Conservation (phyloP, 2,329 filamentous ascomycete species). For the Beauveria asiatica region DNA sequence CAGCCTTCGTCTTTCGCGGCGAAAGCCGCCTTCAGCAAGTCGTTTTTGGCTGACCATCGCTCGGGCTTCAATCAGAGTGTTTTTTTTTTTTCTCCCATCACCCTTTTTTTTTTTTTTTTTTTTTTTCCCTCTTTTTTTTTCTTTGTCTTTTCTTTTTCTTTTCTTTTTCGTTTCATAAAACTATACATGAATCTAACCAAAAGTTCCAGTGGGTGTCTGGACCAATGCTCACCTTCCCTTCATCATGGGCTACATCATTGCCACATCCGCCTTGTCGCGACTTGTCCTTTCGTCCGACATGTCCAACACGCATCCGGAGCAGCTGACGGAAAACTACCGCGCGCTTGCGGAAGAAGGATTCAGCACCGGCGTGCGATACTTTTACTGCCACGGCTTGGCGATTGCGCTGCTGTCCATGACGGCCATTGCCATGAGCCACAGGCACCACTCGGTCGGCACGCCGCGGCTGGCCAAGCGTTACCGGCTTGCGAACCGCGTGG, state of each 20-base stretch:
- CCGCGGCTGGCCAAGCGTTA: conserved; percentile 40
- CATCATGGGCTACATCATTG: conserved; percentile 54
- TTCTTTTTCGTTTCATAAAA: too few relatives aligned
- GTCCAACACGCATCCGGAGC: conserved; percentile 35
- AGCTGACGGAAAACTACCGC: conserved; percentile 42
- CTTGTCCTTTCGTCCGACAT: conserved; percentile 52
- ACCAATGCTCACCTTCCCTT: conserved; percentile 50
- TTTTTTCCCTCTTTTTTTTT: too few relatives aligned
- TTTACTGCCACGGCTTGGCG: conserved; percentile 55
- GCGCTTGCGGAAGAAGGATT: conserved; percentile 41
- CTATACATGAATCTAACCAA: neutral
- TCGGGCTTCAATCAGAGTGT: too few relatives aligned
- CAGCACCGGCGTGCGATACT: conserved; percentile 47
- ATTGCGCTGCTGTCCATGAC: conserved; percentile 46
- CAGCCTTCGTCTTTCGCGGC: too few relatives aligned
- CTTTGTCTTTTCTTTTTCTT: too few relatives aligned
- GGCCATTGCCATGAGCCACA: conserved; percentile 45
- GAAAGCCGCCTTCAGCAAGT: too few relatives aligned
- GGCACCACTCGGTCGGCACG: conserved; percentile 42
- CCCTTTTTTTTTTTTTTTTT: too few relatives aligned
- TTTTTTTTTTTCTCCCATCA: too few relatives aligned
- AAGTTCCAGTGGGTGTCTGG: conserved; percentile 40
- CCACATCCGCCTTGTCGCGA: conserved; percentile 47
- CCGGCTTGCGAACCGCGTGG: conserved; percentile 42
- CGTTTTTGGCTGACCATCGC: too few relatives aligned